These are phyloP conservation scores for Marasmius tenuissimus DNA, from an alignment of 1,284 basidiomycete species.

Conservation along the genomic window DNA sequence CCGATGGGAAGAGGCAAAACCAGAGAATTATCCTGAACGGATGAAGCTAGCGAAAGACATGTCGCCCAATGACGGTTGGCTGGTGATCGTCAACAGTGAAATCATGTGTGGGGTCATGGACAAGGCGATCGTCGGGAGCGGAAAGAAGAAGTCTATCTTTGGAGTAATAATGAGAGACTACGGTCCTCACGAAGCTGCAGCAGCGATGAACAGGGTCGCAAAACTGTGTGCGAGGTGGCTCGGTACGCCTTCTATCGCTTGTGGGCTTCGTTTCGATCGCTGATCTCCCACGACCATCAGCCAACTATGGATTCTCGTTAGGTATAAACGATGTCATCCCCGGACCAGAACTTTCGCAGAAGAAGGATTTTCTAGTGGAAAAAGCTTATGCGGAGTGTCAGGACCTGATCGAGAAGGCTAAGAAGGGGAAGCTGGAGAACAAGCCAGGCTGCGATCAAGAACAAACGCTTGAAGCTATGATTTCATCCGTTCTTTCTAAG, in stretches of 20 bases:
- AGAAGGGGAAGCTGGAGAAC: conserved; percentile 92
- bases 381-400: conserved; percentile 89
- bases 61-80: conserved; percentile 97
- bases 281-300: conserved; percentile 37
- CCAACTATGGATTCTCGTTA: conserved; percentile 96
- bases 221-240: conserved; percentile 96
- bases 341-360: conserved; percentile 75
- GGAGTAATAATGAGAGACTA: conserved; percentile 98
- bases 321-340: conserved; percentile 99
- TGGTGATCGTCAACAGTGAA: conserved; percentile 97
- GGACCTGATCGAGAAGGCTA: conserved; percentile 86
- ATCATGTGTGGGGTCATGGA: conserved; percentile 99
- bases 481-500: conserved; percentile 91
- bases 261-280: not conserved
- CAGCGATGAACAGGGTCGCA: conserved; percentile 95
- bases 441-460: conserved; percentile 97
- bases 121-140: conserved; percentile 97
- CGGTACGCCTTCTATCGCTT: conserved; percentile 47
- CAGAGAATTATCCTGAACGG: conserved; percentile 54
- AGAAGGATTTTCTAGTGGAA: conserved; percentile 89
- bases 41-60: conserved; percentile 78
- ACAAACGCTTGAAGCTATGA: conserved; percentile 94
- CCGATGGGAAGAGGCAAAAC: conserved; percentile 84
- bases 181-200: conserved; percentile 91
- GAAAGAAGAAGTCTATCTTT: conserved; percentile 99